A percentile compares a stretch with the other conserved stretches of the same genome.
phyloP scores from a whole-genome alignment of 192 early-diverging fungal species.

The Gryganskiella cystojenkinii region DNA sequence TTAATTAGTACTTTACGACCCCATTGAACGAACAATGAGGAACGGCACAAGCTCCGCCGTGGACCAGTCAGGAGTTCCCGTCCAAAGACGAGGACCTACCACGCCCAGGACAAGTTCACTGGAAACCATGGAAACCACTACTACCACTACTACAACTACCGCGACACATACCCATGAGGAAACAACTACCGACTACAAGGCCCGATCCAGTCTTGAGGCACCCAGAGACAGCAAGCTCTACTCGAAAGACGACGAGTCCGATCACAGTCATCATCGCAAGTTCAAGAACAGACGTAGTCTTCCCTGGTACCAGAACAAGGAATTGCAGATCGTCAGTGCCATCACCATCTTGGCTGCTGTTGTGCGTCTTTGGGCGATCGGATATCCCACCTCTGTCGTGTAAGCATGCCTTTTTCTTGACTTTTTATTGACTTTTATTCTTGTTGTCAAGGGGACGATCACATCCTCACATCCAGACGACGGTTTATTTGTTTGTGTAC shows the following conservation, averaged over 20 bases:
- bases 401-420: conserved; percentile 6
- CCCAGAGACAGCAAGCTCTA: neutral
- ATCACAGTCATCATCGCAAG: conserved; percentile 19
- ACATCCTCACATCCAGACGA: neutral
- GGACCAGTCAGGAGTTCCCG: conserved; percentile 25
- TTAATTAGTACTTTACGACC: too few relatives aligned
- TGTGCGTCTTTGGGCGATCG: conserved; percentile 56
- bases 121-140: neutral
- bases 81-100: conserved; percentile 19
- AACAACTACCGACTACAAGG: neutral
- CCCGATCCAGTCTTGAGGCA: conserved; percentile 8
- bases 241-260: neutral
- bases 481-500: too few relatives aligned
- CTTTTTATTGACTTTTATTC: neutral
- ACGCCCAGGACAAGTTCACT: neutral
- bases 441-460: neutral
- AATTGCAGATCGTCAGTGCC: conserved; percentile 31
- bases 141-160: neutral
- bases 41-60: conserved; percentile 38
- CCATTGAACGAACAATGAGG: too few relatives aligned
- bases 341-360: conserved; percentile 49
- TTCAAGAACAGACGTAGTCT: conserved; percentile 22
- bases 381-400: conserved; percentile 53
- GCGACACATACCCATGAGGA: neutral
- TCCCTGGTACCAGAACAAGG: conserved; percentile 42